phyloP scores from a whole-genome alignment of 768 basidiomycete species.

The Auricularia sp. region DNA sequence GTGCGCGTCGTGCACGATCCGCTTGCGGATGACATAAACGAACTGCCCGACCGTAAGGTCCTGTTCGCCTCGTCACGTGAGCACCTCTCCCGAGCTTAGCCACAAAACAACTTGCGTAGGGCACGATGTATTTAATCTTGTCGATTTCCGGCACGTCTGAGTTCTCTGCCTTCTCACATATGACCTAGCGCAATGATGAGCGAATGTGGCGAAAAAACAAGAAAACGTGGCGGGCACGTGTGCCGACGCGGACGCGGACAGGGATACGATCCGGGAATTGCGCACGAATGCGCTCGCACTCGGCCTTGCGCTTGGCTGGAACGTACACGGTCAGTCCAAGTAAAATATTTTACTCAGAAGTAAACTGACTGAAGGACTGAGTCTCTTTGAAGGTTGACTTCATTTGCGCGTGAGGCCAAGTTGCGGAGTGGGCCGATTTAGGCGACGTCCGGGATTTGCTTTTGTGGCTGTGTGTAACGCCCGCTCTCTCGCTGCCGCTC shows the following conservation, averaged over 20 bases:
- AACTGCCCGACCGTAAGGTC: slow-evolving; percentile 7
- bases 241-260: slow-evolving; percentile 16
- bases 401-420: not conserved
- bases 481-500: too few relatives aligned
- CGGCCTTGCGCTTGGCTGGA: slow-evolving; percentile 33
- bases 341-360: not conserved
- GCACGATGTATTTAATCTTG: not conserved
- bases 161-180: not conserved
- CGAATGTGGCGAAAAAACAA: not conserved
- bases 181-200: not conserved
- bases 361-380: not conserved
- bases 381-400: not conserved
- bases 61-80: not conserved
- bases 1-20: slow-evolving; percentile 2
- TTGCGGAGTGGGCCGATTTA: not conserved
- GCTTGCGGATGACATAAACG: slow-evolving; percentile 6
- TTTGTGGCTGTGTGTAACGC: too few relatives aligned
- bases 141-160: not conserved
- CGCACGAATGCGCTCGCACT: slow-evolving; percentile 32
- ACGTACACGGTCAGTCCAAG: too few relatives aligned
- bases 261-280: slow-evolving; percentile 36
- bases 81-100: not conserved
- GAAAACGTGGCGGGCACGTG: not conserved
- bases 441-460: too few relatives aligned
- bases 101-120: not conserved